Percentiles rank a stretch among this genome's conserved stretches.
Conservation (phyloP, 441 rosid genomes). For the Bruguiera hainesii region DNA sequence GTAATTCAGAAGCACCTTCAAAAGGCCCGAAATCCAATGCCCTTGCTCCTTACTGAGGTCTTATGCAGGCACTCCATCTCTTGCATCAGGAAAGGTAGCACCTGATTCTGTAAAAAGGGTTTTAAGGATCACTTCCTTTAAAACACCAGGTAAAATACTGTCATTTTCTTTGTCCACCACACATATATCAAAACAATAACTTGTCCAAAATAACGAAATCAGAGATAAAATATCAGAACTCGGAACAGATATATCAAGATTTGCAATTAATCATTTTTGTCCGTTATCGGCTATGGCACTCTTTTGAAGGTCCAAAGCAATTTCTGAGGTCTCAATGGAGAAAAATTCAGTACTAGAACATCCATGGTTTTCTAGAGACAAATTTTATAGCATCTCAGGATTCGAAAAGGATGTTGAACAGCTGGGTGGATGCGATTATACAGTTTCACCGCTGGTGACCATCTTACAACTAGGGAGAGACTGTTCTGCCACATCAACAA, state of each 20-base stretch:
- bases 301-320: conserved; percentile 28
- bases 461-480: conserved; percentile 33
- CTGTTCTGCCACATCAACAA: conserved; percentile 45
- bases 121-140: conserved; percentile 46
- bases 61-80: conserved; percentile 37
- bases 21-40: conserved; percentile 60
- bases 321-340: conserved; percentile 34
- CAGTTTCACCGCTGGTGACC: conserved; percentile 29
- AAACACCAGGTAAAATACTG: conserved; percentile 63
- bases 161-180: conserved; percentile 14
- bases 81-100: conserved; percentile 41
- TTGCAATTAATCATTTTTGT: conserved; percentile 30
- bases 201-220: conserved; percentile 2
- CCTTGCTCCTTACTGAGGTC: conserved; percentile 44
- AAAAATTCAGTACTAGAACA: conserved; percentile 26
- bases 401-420: conserved; percentile 27
- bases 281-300: conserved; percentile 18
- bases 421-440: conserved; percentile 31
- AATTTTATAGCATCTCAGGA: conserved; percentile 28
- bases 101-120: conserved; percentile 47
- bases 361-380: conserved; percentile 30
- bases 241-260: too few species aligned
- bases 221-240: too few species aligned
- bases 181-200: conserved; percentile 3
- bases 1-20: conserved; percentile 51